phyloP scores from a whole-genome alignment of 176 grass and related monocot genomes.

The Raddia distichophylla region DNA sequence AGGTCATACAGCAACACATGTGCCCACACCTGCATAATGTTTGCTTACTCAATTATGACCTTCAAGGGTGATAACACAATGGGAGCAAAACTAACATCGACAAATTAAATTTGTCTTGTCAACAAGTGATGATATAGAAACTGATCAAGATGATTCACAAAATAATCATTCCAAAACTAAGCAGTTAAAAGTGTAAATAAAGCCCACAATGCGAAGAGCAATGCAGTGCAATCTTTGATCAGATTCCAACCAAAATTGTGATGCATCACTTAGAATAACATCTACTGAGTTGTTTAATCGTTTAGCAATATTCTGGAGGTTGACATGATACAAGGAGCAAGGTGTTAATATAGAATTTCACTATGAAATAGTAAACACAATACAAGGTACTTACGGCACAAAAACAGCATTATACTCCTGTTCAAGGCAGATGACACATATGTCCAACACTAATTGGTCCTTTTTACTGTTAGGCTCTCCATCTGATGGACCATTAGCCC shows the following conservation, averaged over 20 bases:
- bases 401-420: constrained; percentile 99
- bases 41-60: neutral
- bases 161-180: neutral
- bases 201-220: neutral
- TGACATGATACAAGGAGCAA: neutral
- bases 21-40: constrained; percentile 82
- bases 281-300: neutral
- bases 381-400: constrained; percentile 83
- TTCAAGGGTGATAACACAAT: constrained; percentile 21
- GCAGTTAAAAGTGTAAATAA: constrained; percentile 4
- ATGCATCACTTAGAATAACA: neutral
- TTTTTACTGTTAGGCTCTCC: constrained; percentile 59
- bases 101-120: neutral
- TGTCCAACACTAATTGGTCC: constrained; percentile 73
- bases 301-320: neutral
- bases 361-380: neutral
- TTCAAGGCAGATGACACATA: constrained; percentile 99
- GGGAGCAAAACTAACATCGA: neutral
- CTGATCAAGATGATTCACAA: neutral
- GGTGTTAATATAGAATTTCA: neutral
- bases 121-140: neutral
- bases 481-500: constrained; percentile 50
- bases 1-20: constrained; percentile 93
- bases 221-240: constrained; percentile 9
- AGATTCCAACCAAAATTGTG: constrained; percentile 6